phyloP scores from a whole-genome alignment of 2,329 filamentous ascomycete genomes.

The Albophoma yamanashiensis region DNA sequence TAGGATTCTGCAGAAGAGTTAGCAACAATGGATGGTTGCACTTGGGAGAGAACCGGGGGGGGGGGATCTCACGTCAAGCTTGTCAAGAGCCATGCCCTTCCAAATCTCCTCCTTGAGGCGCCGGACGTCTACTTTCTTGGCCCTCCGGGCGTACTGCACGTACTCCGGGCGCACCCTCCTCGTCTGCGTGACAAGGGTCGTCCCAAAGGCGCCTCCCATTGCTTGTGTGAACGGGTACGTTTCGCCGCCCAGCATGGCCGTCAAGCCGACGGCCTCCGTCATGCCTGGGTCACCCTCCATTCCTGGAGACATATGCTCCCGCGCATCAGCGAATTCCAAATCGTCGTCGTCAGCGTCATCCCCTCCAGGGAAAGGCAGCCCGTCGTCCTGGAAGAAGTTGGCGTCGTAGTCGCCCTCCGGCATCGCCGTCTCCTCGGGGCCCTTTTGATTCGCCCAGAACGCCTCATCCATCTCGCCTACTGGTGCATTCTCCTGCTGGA shows the following conservation, averaged over 20 bases:
- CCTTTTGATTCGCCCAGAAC: slow-evolving; percentile 78
- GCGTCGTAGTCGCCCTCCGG: slow-evolving; percentile 82
- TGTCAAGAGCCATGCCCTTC: slow-evolving; percentile 53
- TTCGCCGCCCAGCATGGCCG: slow-evolving; percentile 39
- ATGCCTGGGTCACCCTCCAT: slow-evolving; percentile 38
- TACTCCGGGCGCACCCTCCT: slow-evolving; percentile 55
- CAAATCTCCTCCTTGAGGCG: slow-evolving; percentile 60
- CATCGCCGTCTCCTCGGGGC: slow-evolving; percentile 46
- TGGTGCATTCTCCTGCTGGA: slow-evolving; percentile 38
- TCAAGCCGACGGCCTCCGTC: slow-evolving; percentile 36
- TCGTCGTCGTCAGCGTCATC: slow-evolving; percentile 56
- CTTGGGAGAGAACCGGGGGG: not conserved
- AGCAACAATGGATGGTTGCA: not conserved
- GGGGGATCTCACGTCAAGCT: slow-evolving; percentile 32
- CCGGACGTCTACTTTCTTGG: slow-evolving; percentile 61
- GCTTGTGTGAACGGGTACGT: slow-evolving; percentile 32
- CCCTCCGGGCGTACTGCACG: slow-evolving; percentile 58
- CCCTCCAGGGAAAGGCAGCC: slow-evolving; percentile 54
- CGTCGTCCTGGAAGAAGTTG: slow-evolving; percentile 93
- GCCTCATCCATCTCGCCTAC: slow-evolving; percentile 85
- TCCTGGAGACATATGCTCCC: slow-evolving; percentile 66
- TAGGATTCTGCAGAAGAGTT: not conserved
- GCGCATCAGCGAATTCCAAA: slow-evolving; percentile 66
- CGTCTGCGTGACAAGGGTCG: slow-evolving; percentile 55
- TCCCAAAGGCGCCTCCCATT: slow-evolving; percentile 45